phyloP scores from a whole-genome alignment of 176 grass and related monocot species.

The Puya raimondii region DNA sequence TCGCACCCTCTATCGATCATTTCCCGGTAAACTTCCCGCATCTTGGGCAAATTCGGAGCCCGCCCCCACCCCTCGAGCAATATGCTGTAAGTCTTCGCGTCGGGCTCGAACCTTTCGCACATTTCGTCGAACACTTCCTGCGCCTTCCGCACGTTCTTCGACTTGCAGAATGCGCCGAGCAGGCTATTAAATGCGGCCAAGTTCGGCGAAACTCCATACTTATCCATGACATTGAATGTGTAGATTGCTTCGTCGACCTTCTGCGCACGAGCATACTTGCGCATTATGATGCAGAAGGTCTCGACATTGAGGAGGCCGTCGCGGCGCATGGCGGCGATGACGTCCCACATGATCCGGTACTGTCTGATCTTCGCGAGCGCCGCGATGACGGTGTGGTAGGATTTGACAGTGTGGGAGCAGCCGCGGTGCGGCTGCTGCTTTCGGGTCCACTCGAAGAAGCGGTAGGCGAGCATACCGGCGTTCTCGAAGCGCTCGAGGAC shows the following conservation, averaged over 20 bases:
- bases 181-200: constrained; percentile 64
- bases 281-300: constrained; percentile 89
- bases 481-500: constrained; percentile 70
- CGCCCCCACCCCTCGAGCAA: constrained; percentile 95
- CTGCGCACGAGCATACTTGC: constrained; percentile 68
- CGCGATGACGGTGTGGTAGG: constrained; percentile 62
- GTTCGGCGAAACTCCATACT: constrained; percentile 48
- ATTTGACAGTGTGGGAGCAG: constrained; percentile 50
- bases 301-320: constrained; percentile 57
- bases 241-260: constrained; percentile 82
- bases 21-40: constrained; percentile 63
- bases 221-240: constrained; percentile 88
- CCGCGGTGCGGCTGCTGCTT: constrained; percentile 33
- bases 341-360: constrained; percentile 94
- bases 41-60: constrained; percentile 81
- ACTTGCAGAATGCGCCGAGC: constrained; percentile 62
- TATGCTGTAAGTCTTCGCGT: constrained; percentile 90
- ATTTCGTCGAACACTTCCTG: constrained; percentile 88
- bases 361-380: constrained; percentile 87
- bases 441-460: constrained; percentile 79
- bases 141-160: constrained; percentile 84
- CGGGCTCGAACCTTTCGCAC: constrained; percentile 38
- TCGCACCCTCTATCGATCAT: constrained; percentile 62
- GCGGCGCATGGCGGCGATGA: constrained; percentile 55
- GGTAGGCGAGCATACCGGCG: constrained; percentile 77